Conservation (phyloP, 495 filamentous ascomycete species). For the Penicillium herquei region DNA sequence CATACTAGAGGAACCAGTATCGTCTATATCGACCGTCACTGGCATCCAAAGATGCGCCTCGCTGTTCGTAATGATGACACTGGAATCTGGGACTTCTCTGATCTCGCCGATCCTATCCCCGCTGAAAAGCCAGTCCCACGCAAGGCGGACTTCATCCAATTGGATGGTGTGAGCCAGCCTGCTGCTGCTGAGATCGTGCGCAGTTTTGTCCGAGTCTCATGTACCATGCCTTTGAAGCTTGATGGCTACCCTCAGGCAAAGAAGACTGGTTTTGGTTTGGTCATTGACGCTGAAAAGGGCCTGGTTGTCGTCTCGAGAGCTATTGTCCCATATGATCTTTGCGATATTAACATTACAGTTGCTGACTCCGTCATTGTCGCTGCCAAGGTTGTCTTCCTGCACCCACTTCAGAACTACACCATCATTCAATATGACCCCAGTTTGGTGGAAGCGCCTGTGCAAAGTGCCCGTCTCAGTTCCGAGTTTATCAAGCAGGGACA, state of each 20-base stretch:
- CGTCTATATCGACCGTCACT: conserved; percentile 90
- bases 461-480: conserved; percentile 79
- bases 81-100: conserved; percentile 91
- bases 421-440: conserved; percentile 93
- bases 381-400: conserved; percentile 93
- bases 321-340: conserved; percentile 92
- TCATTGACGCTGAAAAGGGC: conserved; percentile 94
- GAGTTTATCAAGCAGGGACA: conserved; percentile 84
- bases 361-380: conserved; percentile 93
- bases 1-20: conserved; percentile 94
- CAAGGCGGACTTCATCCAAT: conserved; percentile 83
- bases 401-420: conserved; percentile 97
- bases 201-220: conserved; percentile 91
- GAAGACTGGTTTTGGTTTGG: conserved; percentile 92
- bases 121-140: conserved; percentile 66
- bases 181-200: conserved; percentile 88
- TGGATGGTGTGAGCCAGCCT: conserved; percentile 85
- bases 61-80: conserved; percentile 88
- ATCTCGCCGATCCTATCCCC: conserved; percentile 77
- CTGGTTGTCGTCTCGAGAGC: conserved; percentile 91
- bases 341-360: conserved; percentile 91
- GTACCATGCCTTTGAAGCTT: conserved; percentile 89
- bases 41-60: conserved; percentile 89
- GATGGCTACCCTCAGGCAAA: conserved; percentile 91
- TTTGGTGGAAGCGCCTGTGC: conserved; percentile 87